Evolutionary conservation across 2,329 filamentous ascomycete genomes (phyloP).

Genomic region (Colletotrichum tabaci): DNA sequence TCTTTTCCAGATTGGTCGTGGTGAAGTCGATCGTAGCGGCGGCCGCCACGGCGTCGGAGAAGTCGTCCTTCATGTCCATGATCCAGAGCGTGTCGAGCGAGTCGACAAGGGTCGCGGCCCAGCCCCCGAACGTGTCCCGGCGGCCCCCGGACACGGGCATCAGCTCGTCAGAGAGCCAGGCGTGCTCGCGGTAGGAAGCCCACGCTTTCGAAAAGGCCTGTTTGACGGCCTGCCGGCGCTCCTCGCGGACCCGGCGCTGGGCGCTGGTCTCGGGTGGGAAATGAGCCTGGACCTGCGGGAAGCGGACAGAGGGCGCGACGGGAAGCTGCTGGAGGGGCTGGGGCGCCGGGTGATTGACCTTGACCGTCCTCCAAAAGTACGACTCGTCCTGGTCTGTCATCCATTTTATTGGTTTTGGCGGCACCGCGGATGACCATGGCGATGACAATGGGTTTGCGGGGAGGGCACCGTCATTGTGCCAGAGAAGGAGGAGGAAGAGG

Average conservation of each 20-base stretch:
- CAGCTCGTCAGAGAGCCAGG: constrained; percentile 69
- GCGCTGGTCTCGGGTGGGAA: constrained; percentile 48
- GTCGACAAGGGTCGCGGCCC: constrained; percentile 73
- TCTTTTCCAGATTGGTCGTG: constrained; percentile 54
- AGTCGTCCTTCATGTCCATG: constrained; percentile 72
- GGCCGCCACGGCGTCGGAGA: constrained; percentile 66
- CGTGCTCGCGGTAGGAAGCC: constrained; percentile 65
- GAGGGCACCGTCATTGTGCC: constrained; percentile 20
- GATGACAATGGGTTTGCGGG: constrained; percentile 8
- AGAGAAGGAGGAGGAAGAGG: constrained; percentile 28
- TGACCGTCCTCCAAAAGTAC: constrained; percentile 44
- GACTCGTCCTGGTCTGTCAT: constrained; percentile 1
- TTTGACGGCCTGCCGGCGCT: constrained; percentile 56
- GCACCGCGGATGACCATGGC: background rate
- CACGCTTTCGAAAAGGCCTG: constrained; percentile 61
- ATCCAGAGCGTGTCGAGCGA: constrained; percentile 74
- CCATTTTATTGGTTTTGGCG: constrained; percentile 19
- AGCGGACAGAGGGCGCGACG: constrained; percentile 46
- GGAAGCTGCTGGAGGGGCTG: constrained; percentile 50
- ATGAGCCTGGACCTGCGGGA: constrained; percentile 52
- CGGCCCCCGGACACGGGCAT: constrained; percentile 63
- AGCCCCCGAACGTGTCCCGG: constrained; percentile 67
- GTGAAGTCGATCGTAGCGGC: constrained; percentile 66
- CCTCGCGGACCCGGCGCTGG: constrained; percentile 44
- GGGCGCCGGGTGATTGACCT: constrained; percentile 41